phyloP scores from a whole-genome alignment of 2,329 filamentous ascomycete genomes.

The Colletotrichum tanaceti region DNA sequence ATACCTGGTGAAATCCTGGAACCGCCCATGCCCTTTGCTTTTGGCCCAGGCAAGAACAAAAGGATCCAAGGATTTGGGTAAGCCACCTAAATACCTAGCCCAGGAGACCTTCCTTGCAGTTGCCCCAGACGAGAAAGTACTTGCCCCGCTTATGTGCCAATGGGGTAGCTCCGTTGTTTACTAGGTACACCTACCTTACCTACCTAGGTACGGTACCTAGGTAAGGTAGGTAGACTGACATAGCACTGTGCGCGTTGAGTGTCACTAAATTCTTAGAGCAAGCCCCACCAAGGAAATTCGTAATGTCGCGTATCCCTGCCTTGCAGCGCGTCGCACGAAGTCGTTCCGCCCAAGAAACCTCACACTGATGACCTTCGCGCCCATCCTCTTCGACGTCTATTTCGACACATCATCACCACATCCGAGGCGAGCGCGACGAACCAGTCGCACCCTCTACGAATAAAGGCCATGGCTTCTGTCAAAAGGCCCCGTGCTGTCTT shows the following conservation, averaged over 20 bases:
- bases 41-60: not conserved
- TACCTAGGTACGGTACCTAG: too few relatives aligned
- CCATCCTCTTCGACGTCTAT: not conserved
- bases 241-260: constrained; percentile 16
- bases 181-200: too few relatives aligned
- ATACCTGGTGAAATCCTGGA: not conserved
- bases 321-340: constrained; percentile 10
- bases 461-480: constrained; percentile 45
- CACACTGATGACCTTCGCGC: not conserved
- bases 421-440: not conserved
- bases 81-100: not conserved
- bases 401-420: not conserved
- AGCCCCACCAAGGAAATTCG: not conserved
- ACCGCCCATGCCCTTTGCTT: not conserved
- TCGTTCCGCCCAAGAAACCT: not conserved
- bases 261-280: not conserved
- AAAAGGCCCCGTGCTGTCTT: constrained; percentile 58
- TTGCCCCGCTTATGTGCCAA: not conserved
- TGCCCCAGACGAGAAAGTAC: not conserved
- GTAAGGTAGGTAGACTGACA: too few relatives aligned
- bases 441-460: not conserved
- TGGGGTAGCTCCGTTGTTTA: not conserved
- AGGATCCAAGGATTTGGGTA: too few relatives aligned
- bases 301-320: constrained; percentile 9
- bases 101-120: not conserved